Conservation (phyloP, 176 grass and related monocot genomes). For the Phoenix roebelenii region DNA sequence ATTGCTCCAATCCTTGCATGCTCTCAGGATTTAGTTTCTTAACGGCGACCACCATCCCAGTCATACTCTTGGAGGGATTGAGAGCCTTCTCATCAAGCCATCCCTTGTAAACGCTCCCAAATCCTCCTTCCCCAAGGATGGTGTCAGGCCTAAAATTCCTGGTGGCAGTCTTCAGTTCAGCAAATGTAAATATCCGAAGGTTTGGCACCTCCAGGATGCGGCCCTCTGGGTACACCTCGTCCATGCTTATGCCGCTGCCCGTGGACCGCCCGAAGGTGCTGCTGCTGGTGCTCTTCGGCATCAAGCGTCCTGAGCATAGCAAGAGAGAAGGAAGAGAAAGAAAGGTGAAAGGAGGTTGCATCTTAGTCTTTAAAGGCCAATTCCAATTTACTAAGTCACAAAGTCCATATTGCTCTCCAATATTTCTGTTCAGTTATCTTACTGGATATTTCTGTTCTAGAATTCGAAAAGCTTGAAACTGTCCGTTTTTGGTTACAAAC, state of each 20-base stretch:
- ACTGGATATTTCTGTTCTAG: no score
- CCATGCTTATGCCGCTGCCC: constrained; percentile 2
- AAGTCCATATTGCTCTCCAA: no score
- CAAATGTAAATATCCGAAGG: constrained; percentile 60
- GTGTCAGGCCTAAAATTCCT: constrained; percentile 65
- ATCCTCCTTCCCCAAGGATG: constrained; percentile 68
- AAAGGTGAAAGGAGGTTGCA: no score
- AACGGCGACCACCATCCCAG: constrained; percentile 63
- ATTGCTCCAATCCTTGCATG: constrained; percentile 66
- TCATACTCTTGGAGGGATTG: constrained; percentile 44
- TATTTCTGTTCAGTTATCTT: no score
- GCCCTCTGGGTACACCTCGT: constrained; percentile 3
- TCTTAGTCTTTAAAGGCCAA: no score
- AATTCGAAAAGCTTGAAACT: no score
- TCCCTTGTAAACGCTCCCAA: constrained; percentile 71
- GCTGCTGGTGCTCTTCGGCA: no score
- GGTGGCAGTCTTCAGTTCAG: constrained; percentile 45
- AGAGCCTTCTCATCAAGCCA: constrained; percentile 65
- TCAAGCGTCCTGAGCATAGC: no score
- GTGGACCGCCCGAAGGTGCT: constrained; percentile 8
- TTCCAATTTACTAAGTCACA: no score
- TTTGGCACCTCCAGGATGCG: constrained; percentile 38
- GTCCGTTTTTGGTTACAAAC: no score
- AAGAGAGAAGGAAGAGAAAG: no score
- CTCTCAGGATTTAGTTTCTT: constrained; percentile 85